These are phyloP conservation scores for Talaromyces sp. DNA, from an alignment of 2,329 filamentous ascomycete genomes.

Conservation along the genomic window DNA sequence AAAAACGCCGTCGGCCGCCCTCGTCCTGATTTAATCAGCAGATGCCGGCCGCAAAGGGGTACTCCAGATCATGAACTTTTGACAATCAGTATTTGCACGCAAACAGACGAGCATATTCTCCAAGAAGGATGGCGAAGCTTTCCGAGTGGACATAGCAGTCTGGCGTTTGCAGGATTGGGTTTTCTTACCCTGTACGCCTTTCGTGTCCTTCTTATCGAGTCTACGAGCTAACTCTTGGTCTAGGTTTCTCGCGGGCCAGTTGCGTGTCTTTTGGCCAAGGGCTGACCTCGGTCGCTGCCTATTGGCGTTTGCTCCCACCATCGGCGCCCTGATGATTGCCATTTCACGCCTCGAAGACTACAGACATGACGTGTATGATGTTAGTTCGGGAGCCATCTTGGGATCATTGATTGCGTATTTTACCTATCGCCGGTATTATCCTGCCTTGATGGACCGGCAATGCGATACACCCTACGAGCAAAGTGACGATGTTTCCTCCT, in stretches of 20 bases:
- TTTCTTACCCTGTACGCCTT: slow-evolving; percentile 46
- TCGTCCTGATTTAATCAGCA: slow-evolving; percentile 79
- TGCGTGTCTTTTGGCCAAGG: slow-evolving; percentile 53
- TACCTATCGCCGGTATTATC: slow-evolving; percentile 57
- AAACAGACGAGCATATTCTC: slow-evolving; percentile 49
- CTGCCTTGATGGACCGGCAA: slow-evolving; percentile 42
- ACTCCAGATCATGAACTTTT: slow-evolving; percentile 52
- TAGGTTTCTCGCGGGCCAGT: slow-evolving; percentile 48
- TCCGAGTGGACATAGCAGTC: slow-evolving; percentile 58
- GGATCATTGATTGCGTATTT: slow-evolving; percentile 52
- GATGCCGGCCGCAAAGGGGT: slow-evolving; percentile 66
- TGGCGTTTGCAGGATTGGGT: slow-evolving; percentile 56
- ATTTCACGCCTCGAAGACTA: slow-evolving; percentile 60
- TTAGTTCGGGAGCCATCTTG: slow-evolving; percentile 50
- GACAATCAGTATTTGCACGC: slow-evolving; percentile 39
- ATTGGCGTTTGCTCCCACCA: slow-evolving; percentile 49
- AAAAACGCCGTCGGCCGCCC: slow-evolving; percentile 84
- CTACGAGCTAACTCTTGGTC: neutral
- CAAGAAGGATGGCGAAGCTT: slow-evolving; percentile 63
- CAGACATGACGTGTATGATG: slow-evolving; percentile 59
- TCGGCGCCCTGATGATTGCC: slow-evolving; percentile 55
- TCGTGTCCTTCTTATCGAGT: neutral
- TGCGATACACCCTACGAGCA: slow-evolving; percentile 48
- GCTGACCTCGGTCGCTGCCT: slow-evolving; percentile 52
- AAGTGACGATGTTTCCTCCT: neutral